Base-by-base conservation (phyloP, 805 yeast genomes). In the Wickerhamiella qilinensis region DNA sequence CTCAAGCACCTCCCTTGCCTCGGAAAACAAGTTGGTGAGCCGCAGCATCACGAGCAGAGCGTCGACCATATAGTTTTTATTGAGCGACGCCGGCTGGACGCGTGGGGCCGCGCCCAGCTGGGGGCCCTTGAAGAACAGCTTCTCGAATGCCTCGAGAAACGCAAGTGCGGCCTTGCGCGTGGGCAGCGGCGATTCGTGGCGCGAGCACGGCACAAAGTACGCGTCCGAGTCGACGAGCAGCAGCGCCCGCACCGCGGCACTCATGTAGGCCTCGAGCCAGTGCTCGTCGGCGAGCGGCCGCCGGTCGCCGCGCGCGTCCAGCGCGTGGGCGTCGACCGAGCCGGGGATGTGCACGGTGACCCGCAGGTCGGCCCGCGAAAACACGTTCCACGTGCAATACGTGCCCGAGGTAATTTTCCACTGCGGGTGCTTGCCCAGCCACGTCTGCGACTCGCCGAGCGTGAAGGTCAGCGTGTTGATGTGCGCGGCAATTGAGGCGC, bases 161-260 rank as follows among this genome's bases (percentile, higher is more conserved):
- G 58, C 55, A 38, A 60, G 59, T 2, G 77, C 74, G 12, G 65
- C 58, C 22, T 62, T 66, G 8, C 62, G 60, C 24, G 58, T 60
- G 20, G 65, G 53, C 43, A 91, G 69, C 3, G 96, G 96, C 49
- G 84, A 79, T 40, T 83, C 65, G 42, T 78, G 74, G 46, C 94
- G 71, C 29, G 91, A 78, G 53, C 86, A 94, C 8, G 85, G 93
- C 40, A 91, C 68, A 37, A 71, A 67, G 51, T 62, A 79, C 60
- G 59, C 77, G 57, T 80, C 88, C 33, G 77, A 84, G 37, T 84
- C 94, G 37, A 81, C 84, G 46, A 73, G 82, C 40, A 84, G 60
- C 32, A 91, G 57, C 6, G 86, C 63, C 50, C 98, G 69, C 19
- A 84, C 74, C 45, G 85, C 68, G 2, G 85, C 77, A 51, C 84